Percentiles rank a stretch among this genome's conserved stretches.
Conservation (phyloP, 192 early-diverging fungal species). For the Coemansia biformis region DNA sequence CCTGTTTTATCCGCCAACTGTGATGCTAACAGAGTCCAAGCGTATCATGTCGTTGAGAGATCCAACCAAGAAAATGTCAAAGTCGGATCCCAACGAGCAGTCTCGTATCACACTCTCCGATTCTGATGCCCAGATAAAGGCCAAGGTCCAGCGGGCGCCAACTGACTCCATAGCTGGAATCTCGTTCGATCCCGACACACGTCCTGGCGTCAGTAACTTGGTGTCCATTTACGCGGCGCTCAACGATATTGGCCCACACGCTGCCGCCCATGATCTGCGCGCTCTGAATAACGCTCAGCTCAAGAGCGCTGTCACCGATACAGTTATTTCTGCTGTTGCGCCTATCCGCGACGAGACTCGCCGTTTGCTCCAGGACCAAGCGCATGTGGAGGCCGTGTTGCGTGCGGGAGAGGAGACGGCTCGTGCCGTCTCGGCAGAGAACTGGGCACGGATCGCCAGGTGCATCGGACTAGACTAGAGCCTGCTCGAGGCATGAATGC, state of each 20-base stretch:
- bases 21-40: conserved; percentile 59
- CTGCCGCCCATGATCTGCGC: conserved; percentile 49
- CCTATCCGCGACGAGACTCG: conserved; percentile 66
- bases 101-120: conserved; percentile 77
- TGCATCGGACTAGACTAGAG: conserved; percentile 21
- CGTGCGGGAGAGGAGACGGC: conserved; percentile 63
- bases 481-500: no score
- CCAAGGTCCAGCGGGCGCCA: conserved; percentile 65
- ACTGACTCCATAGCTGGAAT: conserved; percentile 66
- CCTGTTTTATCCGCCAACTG: conserved; percentile 64
- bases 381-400: conserved; percentile 61
- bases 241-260: conserved; percentile 32
- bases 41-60: conserved; percentile 81
- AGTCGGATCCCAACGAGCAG: conserved; percentile 65
- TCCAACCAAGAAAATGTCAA: conserved; percentile 82
- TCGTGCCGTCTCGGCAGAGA: conserved; percentile 53
- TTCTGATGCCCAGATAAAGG: conserved; percentile 55
- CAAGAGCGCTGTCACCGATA: conserved; percentile 69
- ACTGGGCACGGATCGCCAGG: conserved; percentile 36
- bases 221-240: conserved; percentile 68
- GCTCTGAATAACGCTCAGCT: conserved; percentile 55
- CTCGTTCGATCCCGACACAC: conserved; percentile 59
- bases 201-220: conserved; percentile 84
- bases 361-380: conserved; percentile 55
- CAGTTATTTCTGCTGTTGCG: conserved; percentile 53